These are phyloP conservation scores for Aspergillus wentii DNA, from an alignment of 495 filamentous ascomycete genomes.

Conservation along the genomic window DNA sequence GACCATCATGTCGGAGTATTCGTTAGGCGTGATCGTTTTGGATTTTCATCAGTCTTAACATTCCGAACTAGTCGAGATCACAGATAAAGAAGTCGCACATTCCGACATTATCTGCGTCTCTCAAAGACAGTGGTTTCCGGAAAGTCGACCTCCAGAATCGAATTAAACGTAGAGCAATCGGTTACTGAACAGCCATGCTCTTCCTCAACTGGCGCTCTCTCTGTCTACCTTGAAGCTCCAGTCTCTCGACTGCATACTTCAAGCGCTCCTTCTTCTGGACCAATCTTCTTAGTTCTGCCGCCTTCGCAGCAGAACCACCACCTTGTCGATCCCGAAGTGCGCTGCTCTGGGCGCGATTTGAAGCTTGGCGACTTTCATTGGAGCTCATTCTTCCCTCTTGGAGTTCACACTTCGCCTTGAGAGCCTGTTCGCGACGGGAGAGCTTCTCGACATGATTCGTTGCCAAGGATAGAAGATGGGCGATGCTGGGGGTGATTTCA, in stretches of 20 bases:
- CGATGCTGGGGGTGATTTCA: constrained; percentile 72
- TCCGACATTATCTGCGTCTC: too few relatives aligned
- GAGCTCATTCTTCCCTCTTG: constrained; percentile 62
- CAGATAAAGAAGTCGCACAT: too few relatives aligned
- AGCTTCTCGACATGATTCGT: constrained; percentile 67
- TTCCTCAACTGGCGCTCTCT: constrained; percentile 72
- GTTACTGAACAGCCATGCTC: constrained; percentile 61
- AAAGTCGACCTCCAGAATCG: too few relatives aligned
- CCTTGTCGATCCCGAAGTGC: constrained; percentile 20
- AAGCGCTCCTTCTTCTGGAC: constrained; percentile 73
- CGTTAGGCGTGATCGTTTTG: too few relatives aligned
- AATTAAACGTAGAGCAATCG: too few relatives aligned
- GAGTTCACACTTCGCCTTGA: constrained; percentile 67
- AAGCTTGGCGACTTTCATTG: constrained; percentile 24
- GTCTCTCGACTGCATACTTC: constrained; percentile 68
- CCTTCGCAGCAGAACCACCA: constrained; percentile 44
- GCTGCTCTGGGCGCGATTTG: constrained; percentile 16
- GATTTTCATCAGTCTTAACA: too few relatives aligned
- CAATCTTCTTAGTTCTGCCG: constrained; percentile 56
- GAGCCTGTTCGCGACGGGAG: constrained; percentile 60
- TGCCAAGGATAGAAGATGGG: constrained; percentile 57
- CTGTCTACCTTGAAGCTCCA: constrained; percentile 63
- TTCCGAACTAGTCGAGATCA: too few relatives aligned
- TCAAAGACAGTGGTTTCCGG: too few relatives aligned
- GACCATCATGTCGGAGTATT: too few relatives aligned